Percentiles rank a stretch among this genome's conserved stretches.
These are phyloP conservation scores for Colletotrichum godetiae DNA, from an alignment of 2,329 filamentous ascomycete species.

Conservation along the genomic window DNA sequence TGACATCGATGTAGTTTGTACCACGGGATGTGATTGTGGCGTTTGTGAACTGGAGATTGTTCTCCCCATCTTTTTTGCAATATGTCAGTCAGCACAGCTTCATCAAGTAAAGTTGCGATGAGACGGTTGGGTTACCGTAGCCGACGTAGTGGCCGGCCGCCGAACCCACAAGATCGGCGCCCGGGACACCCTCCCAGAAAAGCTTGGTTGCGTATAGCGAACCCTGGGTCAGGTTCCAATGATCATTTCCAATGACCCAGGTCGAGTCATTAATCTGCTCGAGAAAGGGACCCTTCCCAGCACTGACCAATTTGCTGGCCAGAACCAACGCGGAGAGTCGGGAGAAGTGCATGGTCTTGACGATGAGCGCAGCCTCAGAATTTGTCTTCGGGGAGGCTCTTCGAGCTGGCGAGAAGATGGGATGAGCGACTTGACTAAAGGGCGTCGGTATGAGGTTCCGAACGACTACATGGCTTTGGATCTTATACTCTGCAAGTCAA, in stretches of 20 bases:
- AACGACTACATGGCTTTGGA: not conserved
- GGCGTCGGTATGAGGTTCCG: not conserved
- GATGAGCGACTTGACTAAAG: not conserved
- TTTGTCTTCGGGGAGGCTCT: not conserved
- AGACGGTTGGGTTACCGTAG: constrained; percentile 8
- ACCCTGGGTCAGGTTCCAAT: constrained; percentile 36
- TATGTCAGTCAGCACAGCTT: constrained; percentile 11
- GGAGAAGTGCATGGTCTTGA: constrained; percentile 4
- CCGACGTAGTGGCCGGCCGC: constrained; percentile 31
- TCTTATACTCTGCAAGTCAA: not conserved
- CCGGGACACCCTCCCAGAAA: constrained; percentile 32
- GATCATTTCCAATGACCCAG: constrained; percentile 35
- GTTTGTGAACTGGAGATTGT: constrained; percentile 28
- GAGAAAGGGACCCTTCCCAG: constrained; percentile 31
- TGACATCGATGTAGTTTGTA: constrained; percentile 33
- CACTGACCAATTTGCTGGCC: constrained; percentile 3
- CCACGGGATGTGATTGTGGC: constrained; percentile 28
- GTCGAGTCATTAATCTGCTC: constrained; percentile 22
- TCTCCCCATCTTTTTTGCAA: constrained; percentile 24
- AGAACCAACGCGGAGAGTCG: constrained; percentile 7
- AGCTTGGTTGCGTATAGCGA: constrained; percentile 29
- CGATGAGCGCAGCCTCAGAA: not conserved
- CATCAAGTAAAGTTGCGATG: not conserved
- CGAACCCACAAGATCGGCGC: constrained; percentile 32
- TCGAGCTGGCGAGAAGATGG: not conserved